phyloP scores from a whole-genome alignment of 2,329 filamentous ascomycete species.

The Xylariales sp. region DNA sequence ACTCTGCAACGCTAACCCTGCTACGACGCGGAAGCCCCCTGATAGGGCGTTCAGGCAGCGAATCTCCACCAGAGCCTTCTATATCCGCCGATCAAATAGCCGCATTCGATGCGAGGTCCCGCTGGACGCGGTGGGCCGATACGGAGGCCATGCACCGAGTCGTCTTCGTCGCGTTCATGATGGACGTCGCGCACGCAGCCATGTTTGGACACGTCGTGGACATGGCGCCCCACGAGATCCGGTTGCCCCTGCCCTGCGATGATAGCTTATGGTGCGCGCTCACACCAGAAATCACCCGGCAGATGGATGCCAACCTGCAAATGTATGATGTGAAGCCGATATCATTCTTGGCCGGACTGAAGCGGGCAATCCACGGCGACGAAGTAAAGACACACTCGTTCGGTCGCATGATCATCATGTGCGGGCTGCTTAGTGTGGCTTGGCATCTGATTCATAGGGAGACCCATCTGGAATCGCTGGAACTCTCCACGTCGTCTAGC shows the following conservation, averaged over 20 bases:
- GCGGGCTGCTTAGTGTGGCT: constrained; percentile 80
- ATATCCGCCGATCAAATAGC: constrained; percentile 52
- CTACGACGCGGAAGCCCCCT: constrained; percentile 83
- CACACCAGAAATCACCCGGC: constrained; percentile 70
- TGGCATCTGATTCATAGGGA: constrained; percentile 90
- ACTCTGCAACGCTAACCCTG: constrained; percentile 77
- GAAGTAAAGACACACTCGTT: constrained; percentile 83
- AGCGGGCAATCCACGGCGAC: constrained; percentile 76
- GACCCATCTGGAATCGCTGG: constrained; percentile 77
- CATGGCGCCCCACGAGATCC: constrained; percentile 88
- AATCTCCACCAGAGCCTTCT: constrained; percentile 69
- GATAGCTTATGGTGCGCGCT: constrained; percentile 82
- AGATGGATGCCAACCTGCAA: constrained; percentile 70
- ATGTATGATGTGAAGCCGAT: constrained; percentile 75
- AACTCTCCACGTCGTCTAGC: constrained; percentile 57
- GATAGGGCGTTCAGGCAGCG: constrained; percentile 73
- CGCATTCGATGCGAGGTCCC: constrained; percentile 40
- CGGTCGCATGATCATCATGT: constrained; percentile 86
- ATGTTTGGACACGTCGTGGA: constrained; percentile 90
- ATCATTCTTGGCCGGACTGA: constrained; percentile 80
- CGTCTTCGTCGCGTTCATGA: constrained; percentile 84
- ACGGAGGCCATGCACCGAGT: constrained; percentile 83
- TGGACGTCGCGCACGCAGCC: constrained; percentile 83
- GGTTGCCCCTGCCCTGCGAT: constrained; percentile 80
- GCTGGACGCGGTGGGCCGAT: constrained; percentile 86